Percentiles rank a stretch among this genome's conserved stretches.
Evolutionary conservation across 2,329 filamentous ascomycete species (phyloP).

Genomic region (Orbilia blumenaviensis): DNA sequence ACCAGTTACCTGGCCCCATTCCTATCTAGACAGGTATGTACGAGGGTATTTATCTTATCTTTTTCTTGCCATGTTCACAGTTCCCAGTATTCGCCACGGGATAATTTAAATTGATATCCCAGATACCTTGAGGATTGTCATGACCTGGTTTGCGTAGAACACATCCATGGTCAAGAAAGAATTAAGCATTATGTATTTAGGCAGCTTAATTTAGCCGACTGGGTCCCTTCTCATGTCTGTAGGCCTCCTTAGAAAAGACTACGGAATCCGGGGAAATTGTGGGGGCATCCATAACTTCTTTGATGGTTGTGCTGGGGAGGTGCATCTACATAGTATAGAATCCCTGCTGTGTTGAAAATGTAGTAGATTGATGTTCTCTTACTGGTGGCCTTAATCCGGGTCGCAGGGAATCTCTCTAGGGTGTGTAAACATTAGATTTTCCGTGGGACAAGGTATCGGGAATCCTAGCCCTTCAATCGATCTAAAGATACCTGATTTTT

Average conservation of each 20-base stretch:
- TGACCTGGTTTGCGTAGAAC: background rate
- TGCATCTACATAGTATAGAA: background rate
- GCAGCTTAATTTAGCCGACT: conserved; percentile 29
- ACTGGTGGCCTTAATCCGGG: conserved; percentile 47
- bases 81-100: background rate
- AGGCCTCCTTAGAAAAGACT: background rate
- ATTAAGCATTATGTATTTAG: conserved; percentile 40
- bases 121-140: too few relatives aligned
- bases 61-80: background rate
- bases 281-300: background rate
- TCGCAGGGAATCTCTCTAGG: conserved; percentile 14
- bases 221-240: background rate
- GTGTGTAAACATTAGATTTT: conserved; percentile 20
- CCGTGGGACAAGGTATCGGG: background rate
- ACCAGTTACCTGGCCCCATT: too few relatives aligned
- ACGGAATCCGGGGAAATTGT: conserved; percentile 43
- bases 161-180: background rate
- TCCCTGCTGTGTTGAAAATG: conserved; percentile 39
- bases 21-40: background rate
- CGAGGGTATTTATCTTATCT: background rate
- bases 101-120: too few relatives aligned
- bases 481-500: too few relatives aligned
- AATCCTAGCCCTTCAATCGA: background rate
- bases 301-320: background rate
- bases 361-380: conserved; percentile 28